Conservation (phyloP, 257 asterid genomes). For the Haberlea rhodopensis region DNA sequence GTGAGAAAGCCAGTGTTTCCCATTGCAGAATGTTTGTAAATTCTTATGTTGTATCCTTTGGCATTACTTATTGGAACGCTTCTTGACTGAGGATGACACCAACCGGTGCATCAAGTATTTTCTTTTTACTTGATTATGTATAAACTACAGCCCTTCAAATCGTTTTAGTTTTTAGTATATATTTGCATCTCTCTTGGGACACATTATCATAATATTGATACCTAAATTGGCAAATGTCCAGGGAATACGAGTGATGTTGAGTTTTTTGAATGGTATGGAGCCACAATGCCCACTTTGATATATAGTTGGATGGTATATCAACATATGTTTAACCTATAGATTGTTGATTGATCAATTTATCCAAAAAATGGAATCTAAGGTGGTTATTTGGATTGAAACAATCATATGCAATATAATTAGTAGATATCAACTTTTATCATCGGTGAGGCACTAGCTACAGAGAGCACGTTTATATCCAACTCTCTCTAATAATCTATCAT, state of each 20-base stretch:
- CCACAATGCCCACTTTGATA: not conserved
- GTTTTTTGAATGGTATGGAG: not conserved
- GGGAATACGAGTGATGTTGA: not conserved
- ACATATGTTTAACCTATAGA: not conserved
- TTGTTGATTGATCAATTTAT: not conserved
- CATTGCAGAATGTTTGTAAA: slow-evolving; percentile 8
- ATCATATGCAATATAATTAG: not conserved
- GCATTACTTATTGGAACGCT: not conserved
- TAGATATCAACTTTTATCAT: not conserved
- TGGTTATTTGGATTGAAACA: not conserved
- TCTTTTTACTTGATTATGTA: not conserved
- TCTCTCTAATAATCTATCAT: not conserved
- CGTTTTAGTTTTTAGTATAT: not conserved
- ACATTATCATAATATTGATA: not conserved
- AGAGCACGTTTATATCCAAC: not conserved
- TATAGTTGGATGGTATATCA: not conserved
- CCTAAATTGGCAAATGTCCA: not conserved
- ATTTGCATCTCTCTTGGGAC: slow-evolving; percentile 2
- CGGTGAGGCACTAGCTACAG: not conserved
- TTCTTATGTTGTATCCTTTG: not conserved
- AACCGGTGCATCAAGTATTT: not conserved
- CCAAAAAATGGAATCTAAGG: not conserved
- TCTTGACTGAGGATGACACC: slow-evolving; percentile 2
- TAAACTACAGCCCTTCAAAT: not conserved
- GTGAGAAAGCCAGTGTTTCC: slow-evolving; percentile 34